Percentiles rank a stretch among this genome's conserved stretches.
Conservation (phyloP, 805 yeast genomes). For the Teunomyces aglyptinius region DNA sequence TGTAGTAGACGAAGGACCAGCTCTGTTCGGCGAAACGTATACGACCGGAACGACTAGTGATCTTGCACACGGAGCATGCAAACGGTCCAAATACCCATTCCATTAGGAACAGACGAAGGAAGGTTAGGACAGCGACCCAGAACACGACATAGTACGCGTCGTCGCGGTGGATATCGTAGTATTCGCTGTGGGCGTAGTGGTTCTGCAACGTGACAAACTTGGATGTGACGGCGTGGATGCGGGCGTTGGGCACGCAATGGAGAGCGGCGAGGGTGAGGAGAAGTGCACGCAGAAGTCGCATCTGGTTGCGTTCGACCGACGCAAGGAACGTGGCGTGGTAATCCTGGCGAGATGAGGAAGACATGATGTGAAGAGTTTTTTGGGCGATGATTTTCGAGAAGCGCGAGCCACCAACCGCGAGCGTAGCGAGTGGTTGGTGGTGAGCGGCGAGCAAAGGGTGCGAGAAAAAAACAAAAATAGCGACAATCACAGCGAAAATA, state of each 20-base stretch:
- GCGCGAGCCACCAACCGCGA: no score
- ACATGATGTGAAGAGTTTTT: no score
- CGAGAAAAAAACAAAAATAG: no score
- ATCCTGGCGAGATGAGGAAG: background rate
- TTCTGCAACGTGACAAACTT: slow-evolving; percentile 38
- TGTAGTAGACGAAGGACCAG: slow-evolving; percentile 68
- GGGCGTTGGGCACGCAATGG: slow-evolving; percentile 20
- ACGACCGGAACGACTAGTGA: slow-evolving; percentile 49
- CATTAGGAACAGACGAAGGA: slow-evolving; percentile 62
- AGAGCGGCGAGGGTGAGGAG: slow-evolving; percentile 24
- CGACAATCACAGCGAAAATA: no score
- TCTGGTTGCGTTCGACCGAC: slow-evolving; percentile 35
- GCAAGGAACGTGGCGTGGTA: slow-evolving; percentile 25
- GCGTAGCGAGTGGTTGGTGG: no score
- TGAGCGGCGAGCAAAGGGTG: no score
- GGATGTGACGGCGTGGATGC: slow-evolving; percentile 24
- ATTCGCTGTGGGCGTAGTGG: slow-evolving; percentile 14
- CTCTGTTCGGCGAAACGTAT: slow-evolving; percentile 84
- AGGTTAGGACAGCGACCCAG: slow-evolving; percentile 55
- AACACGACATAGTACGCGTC: slow-evolving; percentile 54
- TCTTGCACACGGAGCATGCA: slow-evolving; percentile 42
- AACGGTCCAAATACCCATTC: slow-evolving; percentile 55
- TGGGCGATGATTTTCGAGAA: no score
- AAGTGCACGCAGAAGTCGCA: slow-evolving; percentile 30
- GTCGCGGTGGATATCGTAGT: slow-evolving; percentile 55